A percentile compares a stretch with the other conserved stretches of the same genome.
Conservation (phyloP, 352 stramenopile genomes). For the Sclerospora graminicola region DNA sequence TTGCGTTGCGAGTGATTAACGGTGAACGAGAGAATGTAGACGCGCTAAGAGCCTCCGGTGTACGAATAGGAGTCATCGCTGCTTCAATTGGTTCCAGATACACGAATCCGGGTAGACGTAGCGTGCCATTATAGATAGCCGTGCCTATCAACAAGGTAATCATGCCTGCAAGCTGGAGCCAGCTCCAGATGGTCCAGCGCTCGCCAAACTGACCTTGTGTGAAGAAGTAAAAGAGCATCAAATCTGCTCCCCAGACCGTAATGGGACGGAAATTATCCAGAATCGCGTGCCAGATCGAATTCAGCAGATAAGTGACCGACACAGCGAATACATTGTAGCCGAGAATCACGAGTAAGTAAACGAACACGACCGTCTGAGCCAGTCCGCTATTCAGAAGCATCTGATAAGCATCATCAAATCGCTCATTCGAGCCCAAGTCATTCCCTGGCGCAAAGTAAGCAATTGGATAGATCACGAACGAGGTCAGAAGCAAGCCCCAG, state of each 20-base stretch:
- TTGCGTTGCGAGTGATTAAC: constrained; percentile 72
- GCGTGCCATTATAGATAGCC: constrained; percentile 93
- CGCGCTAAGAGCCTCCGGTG: constrained; percentile 27
- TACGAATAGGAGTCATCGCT: constrained; percentile 57
- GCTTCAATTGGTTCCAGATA: constrained; percentile 70
- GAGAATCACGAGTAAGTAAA: constrained; percentile 92
- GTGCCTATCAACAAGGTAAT: constrained; percentile 90
- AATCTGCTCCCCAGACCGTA: constrained; percentile 91
- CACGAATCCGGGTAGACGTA: constrained; percentile 65
- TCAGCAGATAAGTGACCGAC: constrained; percentile 93
- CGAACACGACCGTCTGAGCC: constrained; percentile 50
- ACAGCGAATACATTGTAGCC: constrained; percentile 96
- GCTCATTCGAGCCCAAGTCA: constrained; percentile 92
- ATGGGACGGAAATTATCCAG: constrained; percentile 97
- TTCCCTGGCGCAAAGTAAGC: constrained; percentile 85
- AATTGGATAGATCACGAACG: constrained; percentile 91
- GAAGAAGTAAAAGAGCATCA: constrained; percentile 95
- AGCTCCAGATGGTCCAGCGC: constrained; percentile 91
- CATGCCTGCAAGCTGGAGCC: constrained; percentile 92
- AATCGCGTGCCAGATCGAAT: constrained; percentile 97
- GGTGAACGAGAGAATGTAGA: constrained; percentile 60
- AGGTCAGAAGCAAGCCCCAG: constrained; percentile 91
- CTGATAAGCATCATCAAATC: constrained; percentile 67
- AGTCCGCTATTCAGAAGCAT: constrained; percentile 63
- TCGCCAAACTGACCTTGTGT: constrained; percentile 88